phyloP scores from a whole-genome alignment of 257 asterid species.

The Linaria vulgaris region DNA sequence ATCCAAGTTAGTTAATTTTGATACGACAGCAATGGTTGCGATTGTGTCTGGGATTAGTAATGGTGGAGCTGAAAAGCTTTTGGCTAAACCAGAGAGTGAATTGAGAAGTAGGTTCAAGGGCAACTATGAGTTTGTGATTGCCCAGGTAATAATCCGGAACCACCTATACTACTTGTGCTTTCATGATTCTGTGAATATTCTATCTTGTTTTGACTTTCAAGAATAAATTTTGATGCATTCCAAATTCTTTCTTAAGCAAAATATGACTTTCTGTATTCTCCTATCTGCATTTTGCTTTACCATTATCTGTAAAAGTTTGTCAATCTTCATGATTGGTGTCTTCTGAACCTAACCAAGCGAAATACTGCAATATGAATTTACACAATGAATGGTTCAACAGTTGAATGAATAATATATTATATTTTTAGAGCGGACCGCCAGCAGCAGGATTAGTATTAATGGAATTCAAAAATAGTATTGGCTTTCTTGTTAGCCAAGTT shows the following conservation, averaged over 20 bases:
- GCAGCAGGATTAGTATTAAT: neutral
- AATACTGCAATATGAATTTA: too few relatives aligned
- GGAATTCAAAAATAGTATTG: too few relatives aligned
- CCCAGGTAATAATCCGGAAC: conserved; percentile 51
- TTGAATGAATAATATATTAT: too few relatives aligned
- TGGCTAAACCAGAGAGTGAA: conserved; percentile 65
- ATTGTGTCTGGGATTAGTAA: conserved; percentile 89
- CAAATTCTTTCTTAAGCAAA: conserved; percentile 1
- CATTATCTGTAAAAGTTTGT: too few relatives aligned
- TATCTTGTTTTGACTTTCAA: conserved; percentile 5
- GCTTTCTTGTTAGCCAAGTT: neutral
- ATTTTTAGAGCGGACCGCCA: neutral
- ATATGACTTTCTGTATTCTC: conserved; percentile 5
- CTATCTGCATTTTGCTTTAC: conserved; percentile 7
- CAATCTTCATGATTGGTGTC: too few relatives aligned
- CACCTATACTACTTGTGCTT: neutral
- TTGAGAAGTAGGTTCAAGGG: conserved; percentile 76
- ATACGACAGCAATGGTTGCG: conserved; percentile 87
- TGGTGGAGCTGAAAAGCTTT: conserved; percentile 49
- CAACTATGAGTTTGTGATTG: conserved; percentile 75
- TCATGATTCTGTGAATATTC: conserved; percentile 9
- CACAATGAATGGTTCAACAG: too few relatives aligned
- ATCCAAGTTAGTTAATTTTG: conserved; percentile 69
- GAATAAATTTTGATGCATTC: neutral
- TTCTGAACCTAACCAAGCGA: conserved; percentile 1